Percentiles rank a stretch among this genome's conserved stretches.
Evolutionary conservation across 1,284 basidiomycete species (phyloP).

Genomic region (Coniferiporia sulphurascens): DNA sequence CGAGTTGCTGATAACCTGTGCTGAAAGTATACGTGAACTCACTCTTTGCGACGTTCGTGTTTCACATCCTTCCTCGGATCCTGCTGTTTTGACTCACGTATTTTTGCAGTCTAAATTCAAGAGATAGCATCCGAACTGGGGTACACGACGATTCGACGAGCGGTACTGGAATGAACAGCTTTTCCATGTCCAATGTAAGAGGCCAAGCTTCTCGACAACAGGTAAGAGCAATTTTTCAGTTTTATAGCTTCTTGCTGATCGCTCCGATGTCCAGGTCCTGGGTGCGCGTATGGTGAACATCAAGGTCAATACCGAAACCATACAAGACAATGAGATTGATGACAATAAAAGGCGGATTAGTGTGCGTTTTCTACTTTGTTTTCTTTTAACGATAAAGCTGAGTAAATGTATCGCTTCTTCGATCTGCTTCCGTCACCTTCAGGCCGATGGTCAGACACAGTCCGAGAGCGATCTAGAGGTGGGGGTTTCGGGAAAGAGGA

Average conservation of each 20-base stretch:
- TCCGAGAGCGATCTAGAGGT: not conserved
- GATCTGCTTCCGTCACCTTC: not conserved
- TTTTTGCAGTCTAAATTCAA: not conserved
- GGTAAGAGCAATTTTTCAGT: not conserved
- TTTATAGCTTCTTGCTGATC: not conserved
- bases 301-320: not conserved
- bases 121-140: slow-evolving; percentile 1
- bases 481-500: not conserved
- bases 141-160: not conserved
- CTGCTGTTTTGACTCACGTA: not conserved
- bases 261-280: not conserved
- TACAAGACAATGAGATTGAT: not conserved
- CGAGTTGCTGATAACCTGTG: not conserved
- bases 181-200: not conserved
- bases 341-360: not conserved
- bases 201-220: not conserved
- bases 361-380: not conserved
- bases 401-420: not conserved
- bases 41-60: slow-evolving; percentile 13
- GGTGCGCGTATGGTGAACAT: not conserved
- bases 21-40: slow-evolving; percentile 17
- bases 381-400: not conserved
- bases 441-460: not conserved
- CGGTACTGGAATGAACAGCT: not conserved
- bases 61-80: not conserved